A percentile compares a stretch with the other conserved stretches of the same genome.
These are phyloP conservation scores for Cladorrhinum sp. DNA, from an alignment of 2,329 filamentous ascomycete genomes.

Conservation along the genomic window DNA sequence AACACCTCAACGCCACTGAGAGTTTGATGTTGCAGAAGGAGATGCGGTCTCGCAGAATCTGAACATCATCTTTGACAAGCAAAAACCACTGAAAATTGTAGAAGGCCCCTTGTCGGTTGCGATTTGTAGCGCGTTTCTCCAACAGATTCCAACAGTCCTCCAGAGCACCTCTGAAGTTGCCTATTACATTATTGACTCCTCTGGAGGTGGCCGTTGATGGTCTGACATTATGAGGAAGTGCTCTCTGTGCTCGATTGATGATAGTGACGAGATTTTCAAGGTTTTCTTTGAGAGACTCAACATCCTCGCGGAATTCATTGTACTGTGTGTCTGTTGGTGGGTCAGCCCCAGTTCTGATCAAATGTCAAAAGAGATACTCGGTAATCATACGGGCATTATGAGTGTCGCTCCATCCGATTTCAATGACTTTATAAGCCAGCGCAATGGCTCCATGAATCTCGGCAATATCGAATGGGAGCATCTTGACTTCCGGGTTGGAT, in stretches of 20 bases:
- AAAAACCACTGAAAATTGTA: conserved; percentile 18
- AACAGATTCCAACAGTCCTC: conserved; percentile 13
- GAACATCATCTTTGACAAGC: conserved; percentile 16
- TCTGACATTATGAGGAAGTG: not conserved
- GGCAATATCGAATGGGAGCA: conserved; percentile 14
- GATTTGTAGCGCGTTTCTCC: not conserved
- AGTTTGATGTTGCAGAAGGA: conserved; percentile 15
- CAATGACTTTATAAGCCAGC: conserved; percentile 8
- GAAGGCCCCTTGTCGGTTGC: not conserved
- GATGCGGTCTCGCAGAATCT: conserved; percentile 19
- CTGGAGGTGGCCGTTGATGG: not conserved
- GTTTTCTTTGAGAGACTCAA: not conserved
- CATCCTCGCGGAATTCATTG: conserved; percentile 10
- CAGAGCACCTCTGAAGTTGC: conserved; percentile 11
- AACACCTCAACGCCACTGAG: conserved; percentile 13
- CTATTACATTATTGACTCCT: conserved; percentile 2
- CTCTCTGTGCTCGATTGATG: not conserved
- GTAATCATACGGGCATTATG: conserved; percentile 6
- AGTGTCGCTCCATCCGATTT: conserved; percentile 10
- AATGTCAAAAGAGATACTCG: not conserved
- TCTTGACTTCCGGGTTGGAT: too few species aligned
- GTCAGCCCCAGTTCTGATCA: not conserved
- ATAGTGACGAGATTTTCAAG: not conserved
- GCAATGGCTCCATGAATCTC: conserved; percentile 9
- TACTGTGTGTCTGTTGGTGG: conserved; percentile 10